Evolutionary conservation across 2,329 filamentous ascomycete genomes (phyloP).

Genomic region (Phyllosticta citrichinensis): DNA sequence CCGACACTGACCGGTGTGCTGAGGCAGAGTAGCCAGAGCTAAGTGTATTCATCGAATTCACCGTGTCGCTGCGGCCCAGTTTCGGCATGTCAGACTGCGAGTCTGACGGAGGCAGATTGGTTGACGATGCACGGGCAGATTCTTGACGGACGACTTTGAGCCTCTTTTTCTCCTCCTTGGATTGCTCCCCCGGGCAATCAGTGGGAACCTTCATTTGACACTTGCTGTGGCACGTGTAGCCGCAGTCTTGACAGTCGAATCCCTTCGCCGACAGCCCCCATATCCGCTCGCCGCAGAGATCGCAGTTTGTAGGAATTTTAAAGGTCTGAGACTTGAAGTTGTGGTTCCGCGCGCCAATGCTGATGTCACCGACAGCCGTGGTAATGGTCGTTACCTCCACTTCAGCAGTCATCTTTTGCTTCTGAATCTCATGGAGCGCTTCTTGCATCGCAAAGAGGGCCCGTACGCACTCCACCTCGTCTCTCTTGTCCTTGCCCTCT

Average conservation of each 20-base stretch:
- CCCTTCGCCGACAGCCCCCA: constrained; percentile 97
- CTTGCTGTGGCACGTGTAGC: constrained; percentile 96
- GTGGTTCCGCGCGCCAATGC: constrained; percentile 84
- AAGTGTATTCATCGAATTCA: constrained; percentile 64
- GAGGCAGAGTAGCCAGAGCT: constrained; percentile 80
- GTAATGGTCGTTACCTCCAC: constrained; percentile 91
- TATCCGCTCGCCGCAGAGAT: constrained; percentile 90
- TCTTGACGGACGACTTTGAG: constrained; percentile 79
- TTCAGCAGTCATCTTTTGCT: constrained; percentile 76
- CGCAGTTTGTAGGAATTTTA: constrained; percentile 98
- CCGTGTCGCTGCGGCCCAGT: constrained; percentile 72
- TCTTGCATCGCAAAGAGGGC: constrained; percentile 80
- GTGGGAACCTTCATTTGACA: constrained; percentile 98
- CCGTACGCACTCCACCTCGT: constrained; percentile 76
- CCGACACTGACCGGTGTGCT: constrained; percentile 65
- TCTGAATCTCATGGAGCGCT: constrained; percentile 71
- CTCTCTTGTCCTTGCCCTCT: constrained; percentile 77
- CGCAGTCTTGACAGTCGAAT: constrained; percentile 90
- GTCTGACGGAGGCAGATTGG: constrained; percentile 36
- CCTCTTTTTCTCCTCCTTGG: constrained; percentile 92
- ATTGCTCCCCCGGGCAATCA: constrained; percentile 87
- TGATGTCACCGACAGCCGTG: constrained; percentile 83
- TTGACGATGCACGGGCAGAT: constrained; percentile 50
- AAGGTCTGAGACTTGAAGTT: constrained; percentile 99
- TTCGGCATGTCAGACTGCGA: constrained; percentile 54